Conservation (phyloP, 108 stramenopile genomes). For the Ochromonas danica region DNA sequence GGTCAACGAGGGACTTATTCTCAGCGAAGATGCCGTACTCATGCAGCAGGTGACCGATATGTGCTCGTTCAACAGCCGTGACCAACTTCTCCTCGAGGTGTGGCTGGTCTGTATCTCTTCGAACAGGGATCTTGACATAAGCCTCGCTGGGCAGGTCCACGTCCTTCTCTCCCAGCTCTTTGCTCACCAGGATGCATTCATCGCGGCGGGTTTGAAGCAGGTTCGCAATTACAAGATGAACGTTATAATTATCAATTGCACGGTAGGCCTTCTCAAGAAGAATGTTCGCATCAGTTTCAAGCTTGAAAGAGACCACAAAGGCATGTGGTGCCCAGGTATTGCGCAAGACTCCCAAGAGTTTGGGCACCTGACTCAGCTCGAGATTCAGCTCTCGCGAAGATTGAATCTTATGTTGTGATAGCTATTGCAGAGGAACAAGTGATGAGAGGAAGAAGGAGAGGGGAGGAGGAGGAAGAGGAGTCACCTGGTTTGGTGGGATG, state of each 20-base stretch:
- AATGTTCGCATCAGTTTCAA: slow-evolving; percentile 86
- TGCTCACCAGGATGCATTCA: slow-evolving; percentile 63
- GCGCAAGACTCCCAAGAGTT: slow-evolving; percentile 73
- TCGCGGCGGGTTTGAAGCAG: slow-evolving; percentile 76
- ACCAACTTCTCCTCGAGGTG: too few species aligned
- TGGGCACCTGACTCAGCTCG: slow-evolving; percentile 78
- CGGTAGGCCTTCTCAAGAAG: slow-evolving; percentile 75
- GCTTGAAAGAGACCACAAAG: slow-evolving; percentile 93
- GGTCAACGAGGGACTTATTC: too few species aligned
- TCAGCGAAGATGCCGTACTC: too few species aligned
- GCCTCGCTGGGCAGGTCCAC: too few species aligned
- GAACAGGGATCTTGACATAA: too few species aligned
- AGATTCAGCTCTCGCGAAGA: slow-evolving; percentile 63
- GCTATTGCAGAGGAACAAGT: slow-evolving; percentile 40
- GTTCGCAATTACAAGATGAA: slow-evolving; percentile 94
- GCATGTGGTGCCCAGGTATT: slow-evolving; percentile 79
- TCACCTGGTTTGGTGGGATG: slow-evolving; percentile 60
- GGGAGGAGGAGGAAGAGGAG: background rate
- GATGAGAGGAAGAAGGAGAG: background rate
- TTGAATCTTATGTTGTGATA: slow-evolving; percentile 89
- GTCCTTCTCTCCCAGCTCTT: too few species aligned
- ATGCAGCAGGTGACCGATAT: too few species aligned
- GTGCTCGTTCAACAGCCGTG: too few species aligned
- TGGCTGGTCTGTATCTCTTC: too few species aligned
- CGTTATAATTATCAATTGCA: slow-evolving; percentile 78